Conservation (phyloP, 495 filamentous ascomycete species). For the Xylaria grammica region DNA sequence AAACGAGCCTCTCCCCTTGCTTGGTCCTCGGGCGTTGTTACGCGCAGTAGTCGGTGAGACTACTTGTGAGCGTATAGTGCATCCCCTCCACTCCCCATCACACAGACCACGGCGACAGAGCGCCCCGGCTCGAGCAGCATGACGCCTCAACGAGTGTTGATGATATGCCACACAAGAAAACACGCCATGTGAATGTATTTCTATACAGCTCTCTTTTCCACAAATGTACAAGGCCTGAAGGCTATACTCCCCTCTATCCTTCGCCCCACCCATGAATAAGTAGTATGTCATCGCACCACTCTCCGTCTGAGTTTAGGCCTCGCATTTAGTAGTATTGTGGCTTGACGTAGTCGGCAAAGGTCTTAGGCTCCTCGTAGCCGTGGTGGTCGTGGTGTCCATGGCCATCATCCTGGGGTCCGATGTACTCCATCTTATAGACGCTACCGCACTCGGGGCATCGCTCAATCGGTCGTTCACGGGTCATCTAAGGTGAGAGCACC, state of each 20-base stretch:
- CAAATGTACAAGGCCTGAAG: constrained; percentile 34
- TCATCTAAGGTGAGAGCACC: constrained; percentile 59
- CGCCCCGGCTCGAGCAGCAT: no score
- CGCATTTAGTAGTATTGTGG: constrained; percentile 79
- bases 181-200: constrained; percentile 29
- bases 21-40: not conserved
- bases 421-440: constrained; percentile 95
- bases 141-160: not conserved
- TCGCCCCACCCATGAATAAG: constrained; percentile 14
- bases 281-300: constrained; percentile 1
- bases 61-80: not conserved
- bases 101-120: not conserved
- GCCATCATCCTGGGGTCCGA: constrained; percentile 77
- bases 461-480: constrained; percentile 86
- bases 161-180: constrained; percentile 17
- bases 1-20: no score
- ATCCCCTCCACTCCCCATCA: not conserved
- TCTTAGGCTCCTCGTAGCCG: constrained; percentile 81
- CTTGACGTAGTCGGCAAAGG: constrained; percentile 89
- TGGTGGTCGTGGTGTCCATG: constrained; percentile 62
- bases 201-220: constrained; percentile 28
- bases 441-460: constrained; percentile 95
- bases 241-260: not conserved
- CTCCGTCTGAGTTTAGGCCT: not conserved
- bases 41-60: not conserved